phyloP scores from a whole-genome alignment of 129 eudicot genomes.

The Flaveria ramosissima region DNA sequence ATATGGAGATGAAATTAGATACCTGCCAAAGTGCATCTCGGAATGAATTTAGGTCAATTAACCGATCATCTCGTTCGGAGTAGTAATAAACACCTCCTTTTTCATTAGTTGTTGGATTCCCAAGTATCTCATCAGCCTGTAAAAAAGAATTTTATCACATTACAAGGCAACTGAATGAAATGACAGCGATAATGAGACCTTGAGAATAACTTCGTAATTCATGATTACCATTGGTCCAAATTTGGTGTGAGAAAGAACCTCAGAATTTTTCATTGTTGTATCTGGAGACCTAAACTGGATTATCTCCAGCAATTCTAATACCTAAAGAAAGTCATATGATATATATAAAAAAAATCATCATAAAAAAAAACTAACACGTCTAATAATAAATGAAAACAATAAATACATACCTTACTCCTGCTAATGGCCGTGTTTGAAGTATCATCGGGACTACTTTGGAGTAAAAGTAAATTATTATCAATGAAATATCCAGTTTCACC shows the following conservation, averaged over 20 bases:
- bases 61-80: conserved; percentile 94
- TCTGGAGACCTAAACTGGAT: conserved; percentile 92
- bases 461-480: conserved; percentile 39
- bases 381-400: not conserved
- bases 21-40: conserved; percentile 97
- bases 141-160: conserved; percentile 10
- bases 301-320: conserved; percentile 79
- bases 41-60: conserved; percentile 75
- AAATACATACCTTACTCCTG: conserved; percentile 65
- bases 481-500: conserved; percentile 34
- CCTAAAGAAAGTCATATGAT: conserved; percentile 44
- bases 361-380: not conserved
- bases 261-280: conserved; percentile 62
- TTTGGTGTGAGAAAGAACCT: conserved; percentile 62
- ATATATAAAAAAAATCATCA: not conserved
- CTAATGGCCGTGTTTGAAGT: conserved; percentile 42
- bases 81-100: conserved; percentile 80
- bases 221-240: conserved; percentile 69
- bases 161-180: not conserved
- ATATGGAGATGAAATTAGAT: not conserved
- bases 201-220: conserved; percentile 31
- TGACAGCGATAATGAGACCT: not conserved
- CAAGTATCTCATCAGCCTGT: conserved; percentile 91
- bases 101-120: conserved; percentile 58
- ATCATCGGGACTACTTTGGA: conserved; percentile 47